Conservation (phyloP, 164 flowering plant genomes). For the Warburgia ugandensis region DNA sequence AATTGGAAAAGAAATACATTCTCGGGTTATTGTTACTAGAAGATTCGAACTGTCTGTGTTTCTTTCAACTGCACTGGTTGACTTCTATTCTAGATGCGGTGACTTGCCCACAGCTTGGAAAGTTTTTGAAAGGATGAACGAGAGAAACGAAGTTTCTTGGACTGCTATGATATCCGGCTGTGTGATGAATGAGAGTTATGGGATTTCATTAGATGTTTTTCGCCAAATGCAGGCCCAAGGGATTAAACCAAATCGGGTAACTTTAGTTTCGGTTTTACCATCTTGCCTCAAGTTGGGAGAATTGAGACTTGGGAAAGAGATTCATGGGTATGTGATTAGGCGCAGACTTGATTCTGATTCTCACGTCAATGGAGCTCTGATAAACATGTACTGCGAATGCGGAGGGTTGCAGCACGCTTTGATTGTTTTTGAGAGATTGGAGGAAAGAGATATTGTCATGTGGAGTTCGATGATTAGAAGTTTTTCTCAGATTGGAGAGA, state of each 20-base stretch:
- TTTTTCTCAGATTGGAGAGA: constrained; percentile 22
- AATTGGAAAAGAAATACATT: constrained; percentile 44
- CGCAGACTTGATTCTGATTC: constrained; percentile 32
- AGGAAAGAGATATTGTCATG: constrained; percentile 36
- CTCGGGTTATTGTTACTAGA: constrained; percentile 22
- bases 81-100: constrained; percentile 36
- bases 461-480: constrained; percentile 50
- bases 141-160: constrained; percentile 55
- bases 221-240: constrained; percentile 40
- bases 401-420: constrained; percentile 14
- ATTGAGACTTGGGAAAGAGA: constrained; percentile 33
- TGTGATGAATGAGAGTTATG: constrained; percentile 15
- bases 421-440: constrained; percentile 28
- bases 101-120: constrained; percentile 25
- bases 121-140: constrained; percentile 32
- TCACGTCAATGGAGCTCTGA: constrained; percentile 33
- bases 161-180: constrained; percentile 55
- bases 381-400: constrained; percentile 35
- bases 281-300: constrained; percentile 30
- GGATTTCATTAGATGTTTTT: constrained; percentile 29
- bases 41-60: constrained; percentile 21
- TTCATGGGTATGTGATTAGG: constrained; percentile 49
- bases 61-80: constrained; percentile 41
- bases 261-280: constrained; percentile 38
- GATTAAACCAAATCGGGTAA: constrained; percentile 41